These are phyloP conservation scores for Dictyostelium intermedium DNA, from an alignment of 78 protist species.

Conservation along the genomic window DNA sequence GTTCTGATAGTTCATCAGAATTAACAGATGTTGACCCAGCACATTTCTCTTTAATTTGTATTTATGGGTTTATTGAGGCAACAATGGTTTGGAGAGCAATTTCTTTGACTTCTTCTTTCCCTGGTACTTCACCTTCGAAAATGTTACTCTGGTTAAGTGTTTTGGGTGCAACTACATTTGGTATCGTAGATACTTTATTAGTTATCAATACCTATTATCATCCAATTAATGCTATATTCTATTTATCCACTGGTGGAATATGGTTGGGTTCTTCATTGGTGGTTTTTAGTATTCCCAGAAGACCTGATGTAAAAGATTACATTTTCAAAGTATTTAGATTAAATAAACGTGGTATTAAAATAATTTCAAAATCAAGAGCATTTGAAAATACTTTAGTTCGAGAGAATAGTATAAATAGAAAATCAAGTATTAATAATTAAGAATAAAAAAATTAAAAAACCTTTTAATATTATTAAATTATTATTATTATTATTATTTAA, in stretches of 20 bases:
- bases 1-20: not conserved
- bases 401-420: not conserved
- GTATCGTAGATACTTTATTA: conserved; percentile 33
- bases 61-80: conserved; percentile 43
- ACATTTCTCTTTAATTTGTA: conserved; percentile 12
- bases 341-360: conserved; percentile 1
- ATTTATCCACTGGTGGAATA: conserved; percentile 2
- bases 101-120: conserved; percentile 24
- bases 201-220: conserved; percentile 31
- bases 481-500: not conserved
- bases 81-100: conserved; percentile 62
- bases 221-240: conserved; percentile 38
- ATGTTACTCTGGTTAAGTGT: conserved; percentile 13
- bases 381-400: not conserved
- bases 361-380: conserved; percentile 5
- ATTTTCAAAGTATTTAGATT: conserved; percentile 21
- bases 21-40: conserved; percentile 13
- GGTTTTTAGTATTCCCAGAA: conserved; percentile 40
- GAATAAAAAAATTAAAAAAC: not conserved
- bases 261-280: conserved; percentile 36
- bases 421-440: not conserved
- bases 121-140: conserved; percentile 40
- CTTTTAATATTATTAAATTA: not conserved
- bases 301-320: conserved; percentile 47
- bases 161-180: conserved; percentile 24